Conservation (phyloP, 345 rosid genomes). For the Eucalyptus albens region DNA sequence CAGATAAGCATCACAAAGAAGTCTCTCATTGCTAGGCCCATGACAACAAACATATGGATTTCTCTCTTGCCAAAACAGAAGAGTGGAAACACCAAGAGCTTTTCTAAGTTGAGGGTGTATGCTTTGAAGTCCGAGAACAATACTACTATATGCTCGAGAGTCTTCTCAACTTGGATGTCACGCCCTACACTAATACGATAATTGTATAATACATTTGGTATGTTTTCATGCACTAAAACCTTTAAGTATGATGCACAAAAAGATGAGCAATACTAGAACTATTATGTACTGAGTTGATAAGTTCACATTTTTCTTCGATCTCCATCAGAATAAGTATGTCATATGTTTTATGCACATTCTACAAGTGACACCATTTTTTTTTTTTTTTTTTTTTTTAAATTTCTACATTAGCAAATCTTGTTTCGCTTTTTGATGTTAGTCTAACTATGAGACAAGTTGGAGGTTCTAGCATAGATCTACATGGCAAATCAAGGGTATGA, state of each 20-base stretch:
- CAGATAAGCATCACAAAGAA: not conserved
- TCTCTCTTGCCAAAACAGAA: conserved; percentile 9
- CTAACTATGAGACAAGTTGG: conserved; percentile 44
- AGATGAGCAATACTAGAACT: too few relatives aligned
- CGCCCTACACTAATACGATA: conserved; percentile 52
- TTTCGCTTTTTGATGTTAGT: not conserved
- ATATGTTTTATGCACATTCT: too few relatives aligned
- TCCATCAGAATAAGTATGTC: too few relatives aligned
- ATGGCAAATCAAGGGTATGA: conserved; percentile 85
- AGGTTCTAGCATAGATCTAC: conserved; percentile 67
- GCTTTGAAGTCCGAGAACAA: conserved; percentile 53
- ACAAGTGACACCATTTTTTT: too few relatives aligned
- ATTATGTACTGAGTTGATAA: too few relatives aligned
- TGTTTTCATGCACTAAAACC: not conserved
- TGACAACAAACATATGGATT: not conserved
- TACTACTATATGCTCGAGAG: conserved; percentile 44
- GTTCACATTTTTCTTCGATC: too few relatives aligned
- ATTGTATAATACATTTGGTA: conserved; percentile 88
- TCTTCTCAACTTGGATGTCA: conserved; percentile 66
- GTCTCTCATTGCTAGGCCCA: fast-evolving
- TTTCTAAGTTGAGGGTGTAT: conserved; percentile 35
- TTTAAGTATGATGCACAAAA: not conserved
- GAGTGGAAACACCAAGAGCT: conserved; percentile 25
- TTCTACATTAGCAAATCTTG: not conserved
- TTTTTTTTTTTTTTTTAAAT: fast-evolving